Evolutionary conservation across 768 basidiomycete genomes (phyloP), one percentile per base, ranked within the genome.

Genomic region (Rickenella mellea): DNA sequence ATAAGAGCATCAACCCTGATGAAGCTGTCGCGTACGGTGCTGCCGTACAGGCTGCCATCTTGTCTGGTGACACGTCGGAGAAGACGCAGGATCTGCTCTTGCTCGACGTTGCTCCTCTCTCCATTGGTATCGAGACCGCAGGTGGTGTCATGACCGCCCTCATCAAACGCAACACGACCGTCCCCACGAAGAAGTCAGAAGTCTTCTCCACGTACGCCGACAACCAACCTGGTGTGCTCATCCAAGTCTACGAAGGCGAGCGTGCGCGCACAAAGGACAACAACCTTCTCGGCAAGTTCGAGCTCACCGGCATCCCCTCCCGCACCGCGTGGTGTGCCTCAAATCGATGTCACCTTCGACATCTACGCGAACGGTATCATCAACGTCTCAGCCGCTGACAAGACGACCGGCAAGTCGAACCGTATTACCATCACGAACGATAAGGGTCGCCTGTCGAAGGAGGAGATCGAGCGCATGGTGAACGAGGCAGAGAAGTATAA

Each of bases 1-100:
- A 91, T 76, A 96, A 93, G 78, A 85, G 84, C 69, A 97, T 98
- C 74, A 97, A 98, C 80, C 94, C 94, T 40, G 94, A 98, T 51
- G 94, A 97, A 69, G 93, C 94, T 43, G 92, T 98, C 45, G 94
- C 94, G 15, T 96, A 96, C 63, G 93, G 94, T 73, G 94, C 94
- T 43, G 94, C 94, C 46, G 92, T 99, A 54, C 93, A 98, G 69
- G 94, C 91, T 44, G 94, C 93, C 55, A 94, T 97, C 56, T 83
- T 98, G 44, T 89, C 94, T 21, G 94, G 94, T 57, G 91, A 97
- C 63, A 94, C 92, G 21, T 96, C 94, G 1, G 93, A 96, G 70
- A 92, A 92, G 73, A 97, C 92, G 17, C 89, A 94, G 65, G 92
- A 97, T 54, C 74, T 98, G 41, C 78, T 97, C 39, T 81, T 98